These are phyloP conservation scores for Penicillium occitanis DNA, from an alignment of 2,329 filamentous ascomycete genomes.

Conservation along the genomic window DNA sequence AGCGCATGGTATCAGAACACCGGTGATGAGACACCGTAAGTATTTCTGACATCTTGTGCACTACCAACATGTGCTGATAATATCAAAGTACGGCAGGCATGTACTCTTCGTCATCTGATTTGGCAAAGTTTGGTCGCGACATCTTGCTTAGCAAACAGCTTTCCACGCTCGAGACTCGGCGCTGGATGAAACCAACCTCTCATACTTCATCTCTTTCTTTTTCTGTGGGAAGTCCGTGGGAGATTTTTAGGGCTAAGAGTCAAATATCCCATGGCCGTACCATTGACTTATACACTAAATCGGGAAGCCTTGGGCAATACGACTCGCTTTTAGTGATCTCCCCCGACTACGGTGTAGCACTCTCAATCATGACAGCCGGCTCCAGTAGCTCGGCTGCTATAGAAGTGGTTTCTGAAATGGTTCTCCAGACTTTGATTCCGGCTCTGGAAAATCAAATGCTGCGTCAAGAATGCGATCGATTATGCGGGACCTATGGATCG, in stretches of 20 bases:
- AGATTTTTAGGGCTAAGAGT: conserved; percentile 30
- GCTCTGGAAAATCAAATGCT: not conserved
- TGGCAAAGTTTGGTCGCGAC: conserved; percentile 45
- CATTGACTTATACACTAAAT: conserved; percentile 31
- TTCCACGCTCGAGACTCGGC: conserved; percentile 36
- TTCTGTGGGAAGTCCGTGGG: conserved; percentile 49
- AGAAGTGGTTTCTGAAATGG: not conserved
- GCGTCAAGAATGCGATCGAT: not conserved
- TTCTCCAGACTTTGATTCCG: not conserved
- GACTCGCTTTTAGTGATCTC: conserved; percentile 28
- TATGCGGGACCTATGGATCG: not conserved
- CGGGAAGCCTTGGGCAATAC: conserved; percentile 29
- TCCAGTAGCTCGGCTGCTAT: not conserved
- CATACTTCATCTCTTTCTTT: conserved; percentile 41
- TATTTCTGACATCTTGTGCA: conserved; percentile 1
- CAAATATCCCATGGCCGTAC: conserved; percentile 23
- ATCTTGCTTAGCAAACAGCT: conserved; percentile 45
- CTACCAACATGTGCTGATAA: not conserved
- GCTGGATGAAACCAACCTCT: conserved; percentile 47
- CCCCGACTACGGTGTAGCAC: conserved; percentile 24
- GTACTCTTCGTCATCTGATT: conserved; percentile 47
- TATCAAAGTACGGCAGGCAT: conserved; percentile 42
- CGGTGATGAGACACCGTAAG: conserved; percentile 45
- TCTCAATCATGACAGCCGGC: conserved; percentile 6
- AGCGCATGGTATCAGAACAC: conserved; percentile 38